Evolutionary conservation across 2,329 filamentous ascomycete species (phyloP).

Genomic region (Fusarium citri): DNA sequence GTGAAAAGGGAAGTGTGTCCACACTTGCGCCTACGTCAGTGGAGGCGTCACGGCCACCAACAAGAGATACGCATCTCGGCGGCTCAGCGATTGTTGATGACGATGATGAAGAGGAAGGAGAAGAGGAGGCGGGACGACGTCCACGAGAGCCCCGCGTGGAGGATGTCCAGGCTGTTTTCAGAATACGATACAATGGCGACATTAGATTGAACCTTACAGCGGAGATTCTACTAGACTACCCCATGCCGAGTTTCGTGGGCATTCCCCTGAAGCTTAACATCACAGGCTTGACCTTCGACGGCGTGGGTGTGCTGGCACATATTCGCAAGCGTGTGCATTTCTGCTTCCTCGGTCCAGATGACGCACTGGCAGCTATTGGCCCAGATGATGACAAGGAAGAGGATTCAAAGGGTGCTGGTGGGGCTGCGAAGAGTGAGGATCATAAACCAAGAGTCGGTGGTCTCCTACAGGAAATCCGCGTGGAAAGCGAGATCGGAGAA

Average conservation of each 20-base stretch:
- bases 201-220: constrained; percentile 90
- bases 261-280: constrained; percentile 96
- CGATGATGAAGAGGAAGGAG: constrained; percentile 48
- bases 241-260: constrained; percentile 97
- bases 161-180: constrained; percentile 92
- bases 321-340: constrained; percentile 92
- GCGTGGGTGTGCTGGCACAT: constrained; percentile 90
- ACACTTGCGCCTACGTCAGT: constrained; percentile 68
- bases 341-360: constrained; percentile 92
- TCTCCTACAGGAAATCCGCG: constrained; percentile 89
- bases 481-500: constrained; percentile 97
- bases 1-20: constrained; percentile 72
- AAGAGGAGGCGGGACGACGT: constrained; percentile 39
- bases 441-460: constrained; percentile 68
- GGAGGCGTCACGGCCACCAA: constrained; percentile 67
- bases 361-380: constrained; percentile 80
- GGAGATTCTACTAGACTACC: constrained; percentile 96
- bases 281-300: constrained; percentile 94
- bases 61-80: constrained; percentile 59
- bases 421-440: constrained; percentile 46
- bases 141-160: constrained; percentile 78
- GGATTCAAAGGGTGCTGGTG: neutral
- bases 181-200: constrained; percentile 89
- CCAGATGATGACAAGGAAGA: constrained; percentile 54
- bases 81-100: constrained; percentile 56